A percentile compares a stretch with the other conserved stretches of the same genome.
Evolutionary conservation across 768 basidiomycete genomes (phyloP).

Genomic region (Tricholoma furcatifolium): DNA sequence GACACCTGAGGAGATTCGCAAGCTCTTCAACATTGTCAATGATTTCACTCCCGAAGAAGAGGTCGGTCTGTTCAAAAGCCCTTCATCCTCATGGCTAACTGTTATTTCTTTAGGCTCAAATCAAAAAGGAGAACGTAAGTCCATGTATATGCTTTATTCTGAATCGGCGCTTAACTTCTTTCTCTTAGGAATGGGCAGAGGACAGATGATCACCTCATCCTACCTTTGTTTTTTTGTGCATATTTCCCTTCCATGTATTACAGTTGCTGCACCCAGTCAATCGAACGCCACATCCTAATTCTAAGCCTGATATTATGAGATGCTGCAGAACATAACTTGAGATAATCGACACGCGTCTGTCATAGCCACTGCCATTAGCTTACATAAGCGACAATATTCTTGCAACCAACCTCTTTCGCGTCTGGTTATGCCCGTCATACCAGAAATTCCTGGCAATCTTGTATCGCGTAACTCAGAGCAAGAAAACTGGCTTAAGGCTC

Average conservation of each 20-base stretch:
- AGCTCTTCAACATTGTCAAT: slow-evolving; percentile 96
- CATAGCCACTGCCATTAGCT: background rate
- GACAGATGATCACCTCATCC: slow-evolving; percentile 58
- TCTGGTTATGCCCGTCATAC: slow-evolving; percentile 50
- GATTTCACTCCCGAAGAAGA: slow-evolving; percentile 99
- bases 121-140: slow-evolving; percentile 98
- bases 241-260: slow-evolving; percentile 20
- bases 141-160: background rate
- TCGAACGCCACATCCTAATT: background rate
- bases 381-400: slow-evolving; percentile 8
- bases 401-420: slow-evolving; percentile 2
- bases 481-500: slow-evolving; percentile 61
- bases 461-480: slow-evolving; percentile 57
- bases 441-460: slow-evolving; percentile 67
- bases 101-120: slow-evolving; percentile 67
- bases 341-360: background rate
- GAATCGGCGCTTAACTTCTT: slow-evolving; percentile 17
- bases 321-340: background rate
- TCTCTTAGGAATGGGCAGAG: slow-evolving; percentile 85
- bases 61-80: slow-evolving; percentile 42
- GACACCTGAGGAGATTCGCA: slow-evolving; percentile 98
- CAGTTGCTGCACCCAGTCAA: slow-evolving; percentile 6
- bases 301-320: background rate
- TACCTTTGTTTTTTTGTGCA: slow-evolving; percentile 7
- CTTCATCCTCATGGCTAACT: slow-evolving; percentile 11